A percentile compares a stretch with the other conserved stretches of the same genome.
These are phyloP conservation scores for Pichia sp. DNA, from an alignment of 1,139 yeast species.

Conservation along the genomic window DNA sequence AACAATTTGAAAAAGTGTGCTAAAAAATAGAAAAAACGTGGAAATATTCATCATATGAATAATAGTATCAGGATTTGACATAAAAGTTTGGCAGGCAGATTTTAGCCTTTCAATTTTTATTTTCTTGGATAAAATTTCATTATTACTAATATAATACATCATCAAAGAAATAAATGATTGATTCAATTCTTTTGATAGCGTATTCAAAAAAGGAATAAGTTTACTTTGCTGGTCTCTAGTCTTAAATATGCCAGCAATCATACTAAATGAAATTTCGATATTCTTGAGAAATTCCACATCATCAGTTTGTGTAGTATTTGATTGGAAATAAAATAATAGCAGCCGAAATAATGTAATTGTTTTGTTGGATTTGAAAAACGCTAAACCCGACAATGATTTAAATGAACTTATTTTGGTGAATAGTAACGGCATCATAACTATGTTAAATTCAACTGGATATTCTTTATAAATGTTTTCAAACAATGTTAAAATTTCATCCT, in stretches of 20 bases:
- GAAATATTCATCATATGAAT: slow-evolving; percentile 28
- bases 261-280: slow-evolving; percentile 11
- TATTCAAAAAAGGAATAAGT: slow-evolving; percentile 2
- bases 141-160: slow-evolving; percentile 8
- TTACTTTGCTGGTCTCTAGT: slow-evolving; percentile 4
- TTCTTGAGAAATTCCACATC: not conserved
- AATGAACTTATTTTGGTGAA: slow-evolving; percentile 25
- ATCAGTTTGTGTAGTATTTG: not conserved
- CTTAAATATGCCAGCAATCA: slow-evolving; percentile 10
- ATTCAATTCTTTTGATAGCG: slow-evolving; percentile 6
- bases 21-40: not conserved
- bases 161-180: slow-evolving; percentile 14
- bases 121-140: slow-evolving; percentile 7
- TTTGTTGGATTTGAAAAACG: slow-evolving; percentile 5
- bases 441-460: slow-evolving; percentile 9
- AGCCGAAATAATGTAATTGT: slow-evolving; percentile 2
- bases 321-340: slow-evolving; percentile 6
- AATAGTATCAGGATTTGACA: slow-evolving; percentile 17
- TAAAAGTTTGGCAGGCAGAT: slow-evolving; percentile 19
- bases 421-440: slow-evolving; percentile 24
- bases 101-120: slow-evolving; percentile 7
- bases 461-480: slow-evolving; percentile 11
- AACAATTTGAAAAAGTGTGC: slow-evolving; percentile 3
- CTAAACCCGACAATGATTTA: slow-evolving; percentile 13
- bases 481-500: not conserved